Base-by-base conservation (phyloP, 768 basidiomycete species). In the Kwoniella heveanensis region DNA sequence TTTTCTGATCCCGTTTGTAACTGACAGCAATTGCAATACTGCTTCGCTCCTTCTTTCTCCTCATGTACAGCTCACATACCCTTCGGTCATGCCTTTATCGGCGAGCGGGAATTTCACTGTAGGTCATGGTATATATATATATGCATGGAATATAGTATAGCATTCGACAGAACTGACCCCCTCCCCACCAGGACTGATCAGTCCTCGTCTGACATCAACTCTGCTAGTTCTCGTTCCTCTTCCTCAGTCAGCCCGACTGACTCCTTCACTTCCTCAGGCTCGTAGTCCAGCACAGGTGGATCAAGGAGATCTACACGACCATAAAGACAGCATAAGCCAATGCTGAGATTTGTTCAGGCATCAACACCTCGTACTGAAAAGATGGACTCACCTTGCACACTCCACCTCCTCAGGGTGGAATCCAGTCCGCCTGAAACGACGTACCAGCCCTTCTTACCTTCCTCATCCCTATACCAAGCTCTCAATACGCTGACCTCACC, bases 211-310 rank as follows among this genome's bases (percentile, higher is more conserved):
- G 77, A 83, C 85, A 89, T 85, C 37, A 96, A 79, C 73, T 92
- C 92, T 37, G 87, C 92, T 22, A 97, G 82, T 78, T 96, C 92
- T 22, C 86, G 84, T 72, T 93, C 92, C 79, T 96, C 94, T 56
- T 95, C 94, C 72, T 89, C 91, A 10, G 92, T 89, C 79, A 94
- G 74, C 57, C 82, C 76, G 29, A 78, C 65, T 37, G 72, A 67
- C 47, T 65, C 65, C 47, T 84, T 75, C 32, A 74, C 68, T 32
- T 27, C 52, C 46, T 71, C 70, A 36, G 77, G 76, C n/a, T 73
- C 58, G 13, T 67, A 70, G 10, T 72, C 26, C 50, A 75, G 66
- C 0, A 72, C 69, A 60, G 77, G 68, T 10, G 80, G 77, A 52
- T 79, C 17, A 37, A 65, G 54, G 2, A 71, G 50, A 17, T 76